Percentiles rank a stretch among this genome's conserved stretches.
Evolutionary conservation across 352 stramenopile species (phyloP).

Genomic region (Globisporangium cederbergense): DNA sequence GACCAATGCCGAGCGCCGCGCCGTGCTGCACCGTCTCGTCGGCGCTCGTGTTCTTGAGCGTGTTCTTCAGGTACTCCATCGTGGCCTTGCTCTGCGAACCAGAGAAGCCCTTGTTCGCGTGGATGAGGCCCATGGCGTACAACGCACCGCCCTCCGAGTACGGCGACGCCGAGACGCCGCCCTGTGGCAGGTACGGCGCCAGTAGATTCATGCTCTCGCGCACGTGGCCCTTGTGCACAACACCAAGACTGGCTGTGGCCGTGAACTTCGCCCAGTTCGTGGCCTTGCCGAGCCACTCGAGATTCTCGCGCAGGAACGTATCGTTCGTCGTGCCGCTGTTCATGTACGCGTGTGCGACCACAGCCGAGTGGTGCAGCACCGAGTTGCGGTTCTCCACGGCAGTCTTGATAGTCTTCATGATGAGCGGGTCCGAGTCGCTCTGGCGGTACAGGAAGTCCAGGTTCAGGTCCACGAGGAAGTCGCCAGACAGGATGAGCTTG

Average conservation of each 20-base stretch:
- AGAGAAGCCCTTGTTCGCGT: slow-evolving; percentile 93
- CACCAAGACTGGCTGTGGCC: slow-evolving; percentile 96
- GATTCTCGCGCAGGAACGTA: slow-evolving; percentile 96
- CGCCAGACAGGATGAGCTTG: slow-evolving; percentile 81
- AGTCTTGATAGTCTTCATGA: slow-evolving; percentile 94
- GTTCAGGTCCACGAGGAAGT: slow-evolving; percentile 92
- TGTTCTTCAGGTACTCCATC: slow-evolving; percentile 85
- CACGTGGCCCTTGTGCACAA: slow-evolving; percentile 98
- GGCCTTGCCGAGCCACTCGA: slow-evolving; percentile 98
- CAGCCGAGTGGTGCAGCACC: slow-evolving; percentile 96
- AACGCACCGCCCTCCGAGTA: slow-evolving; percentile 98
- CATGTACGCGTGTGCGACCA: slow-evolving; percentile 97
- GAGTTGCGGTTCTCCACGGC: slow-evolving; percentile 94
- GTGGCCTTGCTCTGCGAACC: slow-evolving; percentile 80
- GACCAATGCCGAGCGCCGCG: slow-evolving; percentile 95
- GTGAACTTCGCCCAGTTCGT: slow-evolving; percentile 99
- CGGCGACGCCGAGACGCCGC: slow-evolving; percentile 84
- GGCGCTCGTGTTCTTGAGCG: slow-evolving; percentile 78
- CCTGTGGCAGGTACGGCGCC: slow-evolving; percentile 95
- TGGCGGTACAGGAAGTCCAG: slow-evolving; percentile 92
- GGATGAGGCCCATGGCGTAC: slow-evolving; percentile 98
- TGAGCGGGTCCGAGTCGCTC: slow-evolving; percentile 87
- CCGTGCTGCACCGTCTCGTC: slow-evolving; percentile 98
- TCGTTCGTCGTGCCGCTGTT: slow-evolving; percentile 98
- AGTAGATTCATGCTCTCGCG: slow-evolving; percentile 97